Base-by-base conservation (phyloP, 176 grass and related monocot species). In the Tuctoria greenei region DNA sequence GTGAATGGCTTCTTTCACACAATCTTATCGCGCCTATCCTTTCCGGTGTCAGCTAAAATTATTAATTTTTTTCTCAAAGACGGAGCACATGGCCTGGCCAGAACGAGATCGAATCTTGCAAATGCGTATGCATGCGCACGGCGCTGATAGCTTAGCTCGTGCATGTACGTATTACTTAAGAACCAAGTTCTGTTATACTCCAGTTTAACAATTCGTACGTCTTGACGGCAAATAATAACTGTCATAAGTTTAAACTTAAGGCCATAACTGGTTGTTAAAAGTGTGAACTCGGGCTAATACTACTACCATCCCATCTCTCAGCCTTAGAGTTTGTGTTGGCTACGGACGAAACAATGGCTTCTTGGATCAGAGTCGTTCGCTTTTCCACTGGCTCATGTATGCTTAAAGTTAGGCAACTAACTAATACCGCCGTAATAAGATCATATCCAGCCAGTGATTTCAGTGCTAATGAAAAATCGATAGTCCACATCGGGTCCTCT, bases 1-100 rank as follows among this genome's bases (percentile, higher is more conserved):
- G 5, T 20, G 37, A n/a, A 21, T 39, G 26, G 21, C 23, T 66
- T 41, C 44, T 56, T 77, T 82, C 49, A 75, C 58, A 59, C 46
- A 77, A 64, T 77, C 28, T 24, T 77, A 77, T 52, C 18, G 60
- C 18, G 60, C 51, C 79, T 77, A 76, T 82, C 50, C 73, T 77
- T 52, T 25, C n/a, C 35, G 27, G 34, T 54, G 31, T 54, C 31
- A 15, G 42, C 67, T 72, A 50, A 67, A 55, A 57, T 11, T 61
- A n/a, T n/a, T n/a, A n/a, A n/a, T 61, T 25, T 24, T 61, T 52
- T 69, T 17, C 35, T 65, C 31, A 28, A 59, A 69, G 64, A 44
- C 14, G 59, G 40, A 59, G 73, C 85, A 87, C 73, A 82, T 78
- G 79, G 72, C 64, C 23, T 78, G 79, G 72, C 64, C 23, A 1